phyloP scores from a whole-genome alignment of 1,284 basidiomycete genomes.

The Cutaneotrichosporon dermatis region DNA sequence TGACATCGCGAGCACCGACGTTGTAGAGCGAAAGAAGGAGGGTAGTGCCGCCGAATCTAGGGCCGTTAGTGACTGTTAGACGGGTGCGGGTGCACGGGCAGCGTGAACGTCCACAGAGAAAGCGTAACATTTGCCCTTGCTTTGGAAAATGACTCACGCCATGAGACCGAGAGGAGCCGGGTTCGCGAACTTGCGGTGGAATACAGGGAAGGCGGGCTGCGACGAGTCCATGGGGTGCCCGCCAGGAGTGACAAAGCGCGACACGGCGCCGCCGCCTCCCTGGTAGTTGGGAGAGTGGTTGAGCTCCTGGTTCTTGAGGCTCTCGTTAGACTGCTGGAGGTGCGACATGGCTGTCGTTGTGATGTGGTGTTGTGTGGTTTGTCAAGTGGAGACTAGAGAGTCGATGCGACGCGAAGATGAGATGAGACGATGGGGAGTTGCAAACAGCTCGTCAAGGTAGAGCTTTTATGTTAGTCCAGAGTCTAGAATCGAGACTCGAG shows the following conservation, averaged over 20 bases:
- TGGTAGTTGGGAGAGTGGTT: conserved; percentile 20
- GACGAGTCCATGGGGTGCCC: conserved; percentile 46
- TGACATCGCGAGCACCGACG: conserved; percentile 44
- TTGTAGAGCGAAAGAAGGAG: conserved; percentile 53
- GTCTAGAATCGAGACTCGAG: too few relatives aligned
- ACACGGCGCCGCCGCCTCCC: conserved; percentile 25
- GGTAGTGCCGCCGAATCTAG: conserved; percentile 53
- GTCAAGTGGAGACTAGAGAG: too few relatives aligned
- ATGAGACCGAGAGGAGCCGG: conserved; percentile 55
- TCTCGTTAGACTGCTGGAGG: neutral
- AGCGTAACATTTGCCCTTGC: too few relatives aligned
- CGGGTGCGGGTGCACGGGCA: too few relatives aligned
- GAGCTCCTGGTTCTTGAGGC: neutral
- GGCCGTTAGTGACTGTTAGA: neutral
- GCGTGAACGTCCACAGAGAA: too few relatives aligned
- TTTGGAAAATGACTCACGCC: conserved; percentile 24
- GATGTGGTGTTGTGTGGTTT: neutral
- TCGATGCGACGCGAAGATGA: neutral
- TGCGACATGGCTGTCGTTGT: neutral
- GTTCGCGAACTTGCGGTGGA: conserved; percentile 53
- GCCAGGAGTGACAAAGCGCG: conserved; percentile 38
- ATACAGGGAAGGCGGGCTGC: conserved; percentile 45
- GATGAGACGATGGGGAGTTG: neutral
- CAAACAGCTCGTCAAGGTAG: neutral
- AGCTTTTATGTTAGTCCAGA: neutral